Base-by-base conservation (phyloP, 495 filamentous ascomycete species). In the Hypoxylon lienhwacheense region DNA sequence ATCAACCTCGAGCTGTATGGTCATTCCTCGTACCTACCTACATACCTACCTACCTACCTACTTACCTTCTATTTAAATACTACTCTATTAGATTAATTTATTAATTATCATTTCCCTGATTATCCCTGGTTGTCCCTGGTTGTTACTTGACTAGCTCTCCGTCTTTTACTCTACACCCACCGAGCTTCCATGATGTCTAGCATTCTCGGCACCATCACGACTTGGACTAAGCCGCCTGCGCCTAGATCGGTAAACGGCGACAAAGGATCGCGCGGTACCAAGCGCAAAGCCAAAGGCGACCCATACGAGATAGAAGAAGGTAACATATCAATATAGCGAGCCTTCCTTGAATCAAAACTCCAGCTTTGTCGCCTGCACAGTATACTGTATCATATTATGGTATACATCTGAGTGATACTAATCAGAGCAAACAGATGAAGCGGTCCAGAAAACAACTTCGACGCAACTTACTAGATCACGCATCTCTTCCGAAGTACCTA, bases 211-310 rank as follows among this genome's bases (percentile, higher is more conserved):
- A 17, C 12, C 12, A 28, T 61, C 2, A 42, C 22, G 21, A n/a
- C 31, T n/a, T 47, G 29, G 21, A n/a, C 31, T n/a, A 60, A 60
- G 40, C 51, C 57, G 36, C 57, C 57, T 3, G 47, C 45, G 21
- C 52, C 57, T 28, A 43, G 16, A 28, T 50, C 53, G 12, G 40
- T 55, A 43, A 65, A 58, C 33, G 55, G 58, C 35, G 40, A 35
- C 20, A 47, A 63, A 14, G 33, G 45, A 10, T 35, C 47, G 29
- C 53, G 58, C 25, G 55, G 61, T 14, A 56, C 42, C 3, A 67
- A 67, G 58, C 65, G 65, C 47, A 65, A 65, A 42, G 58, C 62
- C 3, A 65, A 56, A 29, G 42, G 41, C 15, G 62, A 67, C n/a
- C 65, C 65, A 10, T 67, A 67, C 25, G 62, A 63, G 1, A 57